These are phyloP conservation scores for Hymenotorrendiella dingleyae DNA, from an alignment of 2,329 filamentous ascomycete species.

Conservation along the genomic window DNA sequence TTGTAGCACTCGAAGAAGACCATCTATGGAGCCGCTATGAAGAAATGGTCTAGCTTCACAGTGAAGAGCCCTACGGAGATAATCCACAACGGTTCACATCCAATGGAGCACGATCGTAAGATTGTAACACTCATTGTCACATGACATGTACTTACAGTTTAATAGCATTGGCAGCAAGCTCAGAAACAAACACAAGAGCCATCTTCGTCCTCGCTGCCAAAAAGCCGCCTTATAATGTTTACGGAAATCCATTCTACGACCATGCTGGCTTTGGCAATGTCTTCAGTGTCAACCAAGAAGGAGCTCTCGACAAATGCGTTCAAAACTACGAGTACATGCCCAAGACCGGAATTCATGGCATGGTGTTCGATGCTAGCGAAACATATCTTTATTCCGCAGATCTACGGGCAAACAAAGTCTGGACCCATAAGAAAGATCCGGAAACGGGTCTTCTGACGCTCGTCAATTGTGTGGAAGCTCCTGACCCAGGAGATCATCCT, in stretches of 20 bases:
- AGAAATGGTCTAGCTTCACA: conserved; percentile 82
- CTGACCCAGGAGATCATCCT: conserved; percentile 67
- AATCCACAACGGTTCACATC: conserved; percentile 65
- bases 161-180: conserved; percentile 55
- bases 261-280: conserved; percentile 78
- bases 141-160: conserved; percentile 9
- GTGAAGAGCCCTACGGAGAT: conserved; percentile 73
- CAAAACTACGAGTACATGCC: conserved; percentile 70
- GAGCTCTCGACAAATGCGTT: conserved; percentile 56
- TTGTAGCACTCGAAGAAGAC: conserved; percentile 70
- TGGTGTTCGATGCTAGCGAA: conserved; percentile 72
- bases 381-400: conserved; percentile 75
- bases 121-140: conserved; percentile 11
- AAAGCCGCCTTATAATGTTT: conserved; percentile 73
- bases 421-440: conserved; percentile 70
- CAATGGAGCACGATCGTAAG: conserved; percentile 71
- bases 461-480: conserved; percentile 68
- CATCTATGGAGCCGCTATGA: conserved; percentile 87
- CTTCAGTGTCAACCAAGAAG: conserved; percentile 53
- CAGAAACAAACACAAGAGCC: conserved; percentile 75
- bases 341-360: conserved; percentile 70
- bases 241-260: conserved; percentile 87
- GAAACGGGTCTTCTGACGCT: conserved; percentile 58
- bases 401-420: conserved; percentile 72
- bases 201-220: conserved; percentile 82